Evolutionary conservation across 2,329 filamentous ascomycete species (phyloP).

Genomic region (Aspergillus ochraceoroseus): DNA sequence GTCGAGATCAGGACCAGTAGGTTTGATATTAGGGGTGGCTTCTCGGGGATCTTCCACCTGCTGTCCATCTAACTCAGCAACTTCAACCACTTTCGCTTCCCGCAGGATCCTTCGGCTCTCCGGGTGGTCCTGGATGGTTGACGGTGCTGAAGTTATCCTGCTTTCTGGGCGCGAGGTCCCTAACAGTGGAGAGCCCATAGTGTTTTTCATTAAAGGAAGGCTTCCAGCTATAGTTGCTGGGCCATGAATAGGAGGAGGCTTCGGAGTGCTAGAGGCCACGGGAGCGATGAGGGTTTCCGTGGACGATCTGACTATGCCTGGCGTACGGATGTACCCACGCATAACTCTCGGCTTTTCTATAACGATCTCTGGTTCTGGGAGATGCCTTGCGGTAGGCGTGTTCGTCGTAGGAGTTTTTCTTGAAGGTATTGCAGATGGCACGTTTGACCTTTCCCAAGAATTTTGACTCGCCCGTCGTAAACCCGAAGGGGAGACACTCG

Average conservation of each 20-base stretch:
- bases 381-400: slow-evolving; percentile 16
- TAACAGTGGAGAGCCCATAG: slow-evolving; percentile 8
- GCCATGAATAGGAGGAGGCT: slow-evolving; percentile 1
- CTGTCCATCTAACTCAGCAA: slow-evolving; percentile 36
- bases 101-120: slow-evolving; percentile 3
- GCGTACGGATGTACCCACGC: slow-evolving; percentile 39
- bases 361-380: slow-evolving; percentile 9
- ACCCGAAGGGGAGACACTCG: slow-evolving; percentile 25
- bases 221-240: slow-evolving; percentile 8
- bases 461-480: slow-evolving; percentile 25
- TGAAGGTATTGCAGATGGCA: slow-evolving; percentile 22
- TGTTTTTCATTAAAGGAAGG: slow-evolving; percentile 7
- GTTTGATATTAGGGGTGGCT: slow-evolving; percentile 17
- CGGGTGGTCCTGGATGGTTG: slow-evolving; percentile 6
- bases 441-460: slow-evolving; percentile 24
- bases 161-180: slow-evolving; percentile 1
- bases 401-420: slow-evolving; percentile 16
- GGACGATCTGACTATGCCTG: slow-evolving; percentile 27
- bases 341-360: slow-evolving; percentile 24
- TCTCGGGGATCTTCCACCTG: slow-evolving; percentile 26
- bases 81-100: slow-evolving; percentile 23
- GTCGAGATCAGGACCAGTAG: slow-evolving; percentile 21
- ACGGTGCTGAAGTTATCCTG: slow-evolving; percentile 4
- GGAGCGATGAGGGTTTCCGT: slow-evolving; percentile 25
- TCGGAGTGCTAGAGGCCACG: slow-evolving; percentile 13